phyloP scores from a whole-genome alignment of 1,284 basidiomycete species.

The Microbotryum scabiosae region DNA sequence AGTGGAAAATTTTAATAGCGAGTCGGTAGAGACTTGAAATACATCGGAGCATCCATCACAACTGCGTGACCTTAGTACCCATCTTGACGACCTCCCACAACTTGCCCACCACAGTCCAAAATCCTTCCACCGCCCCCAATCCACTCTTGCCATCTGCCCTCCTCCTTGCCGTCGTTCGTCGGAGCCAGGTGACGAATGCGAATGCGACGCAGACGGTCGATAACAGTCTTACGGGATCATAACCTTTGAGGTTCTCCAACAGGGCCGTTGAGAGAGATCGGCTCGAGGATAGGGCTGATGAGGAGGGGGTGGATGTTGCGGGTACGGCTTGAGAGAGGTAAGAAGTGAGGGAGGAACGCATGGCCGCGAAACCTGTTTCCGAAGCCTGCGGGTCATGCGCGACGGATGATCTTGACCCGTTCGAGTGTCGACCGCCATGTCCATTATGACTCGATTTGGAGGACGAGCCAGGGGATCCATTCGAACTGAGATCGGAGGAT shows the following conservation, averaged over 20 bases:
- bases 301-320: not conserved
- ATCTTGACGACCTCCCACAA: slow-evolving; percentile 21
- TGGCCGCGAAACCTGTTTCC: slow-evolving; percentile 9
- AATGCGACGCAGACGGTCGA: slow-evolving; percentile 13
- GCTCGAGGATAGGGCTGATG: not conserved
- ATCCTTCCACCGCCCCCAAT: not conserved
- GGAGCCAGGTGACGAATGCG: slow-evolving; percentile 17
- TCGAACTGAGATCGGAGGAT: not conserved
- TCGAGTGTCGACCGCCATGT: not conserved
- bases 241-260: no score
- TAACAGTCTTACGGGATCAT: slow-evolving; percentile 19
- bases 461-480: not conserved
- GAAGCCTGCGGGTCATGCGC: not conserved
- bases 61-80: slow-evolving; percentile 23
- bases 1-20: no score
- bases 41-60: not conserved
- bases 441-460: not conserved
- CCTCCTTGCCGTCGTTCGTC: not conserved
- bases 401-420: not conserved
- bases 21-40: no score
- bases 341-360: slow-evolving; percentile 17
- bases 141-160: slow-evolving; percentile 3
- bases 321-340: slow-evolving; percentile 9
- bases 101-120: slow-evolving; percentile 1
- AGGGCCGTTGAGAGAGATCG: not conserved